Base-by-base conservation (phyloP, 805 yeast species). In the Peterozyma xylosa region DNA sequence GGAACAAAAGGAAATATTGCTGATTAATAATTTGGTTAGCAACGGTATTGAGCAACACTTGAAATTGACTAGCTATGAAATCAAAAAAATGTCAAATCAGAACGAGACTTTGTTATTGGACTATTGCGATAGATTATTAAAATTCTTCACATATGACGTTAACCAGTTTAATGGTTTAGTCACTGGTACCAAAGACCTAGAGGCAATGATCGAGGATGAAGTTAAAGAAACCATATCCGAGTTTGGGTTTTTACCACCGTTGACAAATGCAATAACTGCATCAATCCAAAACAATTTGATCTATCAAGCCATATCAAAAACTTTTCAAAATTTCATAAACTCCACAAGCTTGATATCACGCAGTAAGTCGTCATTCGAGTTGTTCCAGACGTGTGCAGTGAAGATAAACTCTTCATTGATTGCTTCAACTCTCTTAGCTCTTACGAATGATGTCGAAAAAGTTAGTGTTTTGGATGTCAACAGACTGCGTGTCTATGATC, bases 221-320 rank as follows among this genome's bases (percentile, higher is more conserved):
- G 21, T 40, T 13, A 54, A 47, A 9, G 49, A 49, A 1, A 53
- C 60, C 33, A 42, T 13, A 9, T 41, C 27, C 35, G 60, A 62
- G 33, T 76, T 66, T 56, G 81, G 82, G 1, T 80, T 79, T 52
- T 55, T 82, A 17, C 90, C 91, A 3, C 81, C 82, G 1, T 67
- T 68, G 43, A 68, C 88, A 1, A 85, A 82, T 53, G 74, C 83
- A 9, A 62, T 85, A 5, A 41, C 42, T 6, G 35, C 44, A 18
- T 70, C 86, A 38, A 68, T 83, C 2, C 57, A 79, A 33, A 68
- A 73, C 49, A 79, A 74, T 51, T 56, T 77, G 34, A 70, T 79
- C 1, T 40, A 33, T 21, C 66, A 64, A 2, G 64, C 68, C 2
- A 58, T 82, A 2, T 27, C 42, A 4, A 11, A 16, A 14, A 30